Conservation (phyloP, 345 rosid genomes). For the Geranium brycei region DNA sequence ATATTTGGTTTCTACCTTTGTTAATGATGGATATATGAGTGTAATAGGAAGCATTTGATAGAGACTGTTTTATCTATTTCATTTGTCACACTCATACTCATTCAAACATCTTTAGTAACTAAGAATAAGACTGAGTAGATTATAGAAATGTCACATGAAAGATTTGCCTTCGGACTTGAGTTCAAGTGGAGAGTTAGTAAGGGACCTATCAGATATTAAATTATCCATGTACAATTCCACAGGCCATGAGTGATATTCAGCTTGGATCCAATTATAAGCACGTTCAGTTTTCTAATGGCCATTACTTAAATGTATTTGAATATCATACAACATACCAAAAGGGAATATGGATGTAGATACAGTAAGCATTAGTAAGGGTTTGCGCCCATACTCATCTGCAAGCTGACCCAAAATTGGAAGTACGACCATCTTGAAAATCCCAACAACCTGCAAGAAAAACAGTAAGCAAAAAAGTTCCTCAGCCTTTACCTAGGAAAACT, state of each 20-base stretch:
- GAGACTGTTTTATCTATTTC: too few species aligned
- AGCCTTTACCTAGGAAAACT: neutral
- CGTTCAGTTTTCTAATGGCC: neutral
- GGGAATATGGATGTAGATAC: conserved; percentile 35
- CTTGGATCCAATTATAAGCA: neutral
- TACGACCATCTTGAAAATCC: conserved; percentile 44
- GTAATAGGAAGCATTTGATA: too few species aligned
- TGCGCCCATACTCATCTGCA: conserved; percentile 48
- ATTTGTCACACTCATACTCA: too few species aligned
- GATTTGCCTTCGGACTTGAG: too few species aligned
- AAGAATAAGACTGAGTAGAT: too few species aligned
- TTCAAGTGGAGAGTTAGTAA: too few species aligned
- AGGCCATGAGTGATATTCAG: neutral
- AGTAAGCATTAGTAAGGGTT: conserved; percentile 32
- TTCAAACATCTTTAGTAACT: too few species aligned
- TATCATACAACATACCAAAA: conserved; percentile 20
- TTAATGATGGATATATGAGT: too few species aligned
- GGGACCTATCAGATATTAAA: too few species aligned
- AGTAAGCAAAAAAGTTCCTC: neutral
- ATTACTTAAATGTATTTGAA: neutral
- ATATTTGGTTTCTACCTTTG: too few species aligned
- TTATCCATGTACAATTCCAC: neutral
- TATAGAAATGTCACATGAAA: too few species aligned
- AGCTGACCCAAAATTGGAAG: conserved; percentile 47
- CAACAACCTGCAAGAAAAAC: conserved; percentile 27